A percentile compares a stretch with the other conserved stretches of the same genome.
phyloP scores from a whole-genome alignment of 2,329 filamentous ascomycete genomes.

The Cladobotryum mycophilum region DNA sequence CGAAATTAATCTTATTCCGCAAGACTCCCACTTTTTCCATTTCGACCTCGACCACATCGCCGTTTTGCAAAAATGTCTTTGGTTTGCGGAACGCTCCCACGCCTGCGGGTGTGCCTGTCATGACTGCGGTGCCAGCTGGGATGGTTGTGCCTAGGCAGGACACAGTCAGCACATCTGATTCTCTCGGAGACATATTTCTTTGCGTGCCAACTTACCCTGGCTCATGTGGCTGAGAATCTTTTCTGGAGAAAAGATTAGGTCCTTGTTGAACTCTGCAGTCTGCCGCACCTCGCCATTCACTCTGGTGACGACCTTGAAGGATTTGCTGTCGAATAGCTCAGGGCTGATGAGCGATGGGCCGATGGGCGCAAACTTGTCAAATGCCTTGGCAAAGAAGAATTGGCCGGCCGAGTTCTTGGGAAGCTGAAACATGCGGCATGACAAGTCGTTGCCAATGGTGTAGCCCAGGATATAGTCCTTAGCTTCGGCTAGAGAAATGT shows the following conservation, averaged over 20 bases:
- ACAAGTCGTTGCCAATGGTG: conserved; percentile 49
- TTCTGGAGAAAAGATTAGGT: conserved; percentile 40
- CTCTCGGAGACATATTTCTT: no score
- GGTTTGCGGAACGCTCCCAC: conserved; percentile 28
- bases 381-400: conserved; percentile 46
- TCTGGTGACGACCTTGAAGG: conserved; percentile 21
- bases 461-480: conserved; percentile 50
- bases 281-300: conserved; percentile 43
- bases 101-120: conserved; percentile 43
- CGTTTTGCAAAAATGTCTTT: conserved; percentile 26
- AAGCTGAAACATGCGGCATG: conserved; percentile 43
- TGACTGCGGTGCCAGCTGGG: conserved; percentile 38
- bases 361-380: conserved; percentile 46
- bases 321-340: conserved; percentile 11
- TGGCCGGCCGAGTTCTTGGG: conserved; percentile 33
- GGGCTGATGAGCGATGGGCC: conserved; percentile 33
- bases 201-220: conserved; percentile 26
- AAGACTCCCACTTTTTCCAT: conserved; percentile 25
- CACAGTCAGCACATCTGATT: neutral
- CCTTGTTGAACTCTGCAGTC: conserved; percentile 31
- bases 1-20: conserved; percentile 22
- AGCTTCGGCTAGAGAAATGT: conserved; percentile 41
- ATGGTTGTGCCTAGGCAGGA: conserved; percentile 31
- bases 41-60: conserved; percentile 27
- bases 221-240: conserved; percentile 38